phyloP scores from a whole-genome alignment of 2,329 filamentous ascomycete genomes.

The Penicillium polonicum region DNA sequence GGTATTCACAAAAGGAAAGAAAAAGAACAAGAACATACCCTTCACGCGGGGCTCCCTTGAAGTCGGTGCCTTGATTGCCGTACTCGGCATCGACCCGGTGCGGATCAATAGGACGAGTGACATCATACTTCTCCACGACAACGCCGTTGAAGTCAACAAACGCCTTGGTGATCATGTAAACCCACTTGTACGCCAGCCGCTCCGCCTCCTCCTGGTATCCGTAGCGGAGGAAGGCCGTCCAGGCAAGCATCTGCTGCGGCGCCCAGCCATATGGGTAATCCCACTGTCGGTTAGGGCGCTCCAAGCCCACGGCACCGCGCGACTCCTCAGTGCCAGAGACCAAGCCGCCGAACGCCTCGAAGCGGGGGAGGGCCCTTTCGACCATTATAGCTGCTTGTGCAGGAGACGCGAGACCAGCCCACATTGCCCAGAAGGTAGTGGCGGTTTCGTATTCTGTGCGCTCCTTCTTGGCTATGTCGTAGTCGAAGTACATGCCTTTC shows the following conservation, averaged over 20 bases:
- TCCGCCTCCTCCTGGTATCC: constrained; percentile 89
- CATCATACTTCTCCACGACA: constrained; percentile 98
- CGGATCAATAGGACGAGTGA: constrained; percentile 83
- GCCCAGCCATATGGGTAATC: constrained; percentile 98
- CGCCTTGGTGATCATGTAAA: constrained; percentile 97
- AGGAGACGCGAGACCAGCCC: constrained; percentile 85
- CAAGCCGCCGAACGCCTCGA: constrained; percentile 84
- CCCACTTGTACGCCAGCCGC: constrained; percentile 89
- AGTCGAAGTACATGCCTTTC: constrained; percentile 97
- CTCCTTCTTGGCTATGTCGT: constrained; percentile 78
- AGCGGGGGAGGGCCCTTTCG: constrained; percentile 74
- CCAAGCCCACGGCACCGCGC: constrained; percentile 73
- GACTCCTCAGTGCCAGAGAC: constrained; percentile 88
- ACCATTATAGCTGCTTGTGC: constrained; percentile 84
- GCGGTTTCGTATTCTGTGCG: constrained; percentile 83
- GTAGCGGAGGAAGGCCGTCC: constrained; percentile 88
- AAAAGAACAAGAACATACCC: constrained; percentile 63
- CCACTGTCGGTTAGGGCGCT: constrained; percentile 94
- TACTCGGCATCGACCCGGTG: constrained; percentile 96
- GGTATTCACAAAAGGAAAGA: background rate
- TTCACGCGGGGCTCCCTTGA: constrained; percentile 93
- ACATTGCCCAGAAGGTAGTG: constrained; percentile 96
- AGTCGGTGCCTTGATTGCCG: constrained; percentile 92
- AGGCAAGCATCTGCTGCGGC: constrained; percentile 96
- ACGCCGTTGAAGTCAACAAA: constrained; percentile 99